These are phyloP conservation scores for Candida labiduridarum DNA, from an alignment of 1,139 yeast genomes.

Conservation along the genomic window DNA sequence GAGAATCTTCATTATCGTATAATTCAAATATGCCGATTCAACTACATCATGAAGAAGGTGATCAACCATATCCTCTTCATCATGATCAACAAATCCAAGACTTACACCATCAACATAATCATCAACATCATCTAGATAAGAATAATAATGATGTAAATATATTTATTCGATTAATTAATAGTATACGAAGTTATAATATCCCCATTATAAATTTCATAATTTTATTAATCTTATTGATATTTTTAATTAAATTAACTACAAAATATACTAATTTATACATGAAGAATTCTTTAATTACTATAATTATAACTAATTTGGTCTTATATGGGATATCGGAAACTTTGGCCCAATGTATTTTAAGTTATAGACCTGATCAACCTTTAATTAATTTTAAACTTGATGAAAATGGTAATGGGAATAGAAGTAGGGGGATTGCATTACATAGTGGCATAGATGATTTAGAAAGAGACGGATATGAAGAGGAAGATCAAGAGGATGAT, in stretches of 20 bases:
- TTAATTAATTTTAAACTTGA: constrained; percentile 23
- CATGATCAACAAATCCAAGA: neutral
- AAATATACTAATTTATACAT: constrained; percentile 67
- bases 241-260: constrained; percentile 55
- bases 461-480: constrained; percentile 21
- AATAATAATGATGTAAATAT: too few species aligned
- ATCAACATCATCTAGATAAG: too few species aligned
- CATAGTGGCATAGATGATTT: constrained; percentile 41
- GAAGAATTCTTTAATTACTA: constrained; percentile 69
- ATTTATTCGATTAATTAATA: constrained; percentile 33
- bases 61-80: constrained; percentile 3
- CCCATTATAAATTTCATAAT: constrained; percentile 60
- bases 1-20: too few species aligned
- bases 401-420: constrained; percentile 10
- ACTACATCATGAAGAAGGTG: constrained; percentile 20
- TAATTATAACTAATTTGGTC: constrained; percentile 79
- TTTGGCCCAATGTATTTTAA: constrained; percentile 72
- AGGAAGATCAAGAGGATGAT: constrained; percentile 5
- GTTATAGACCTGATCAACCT: constrained; percentile 32
- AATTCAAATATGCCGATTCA: constrained; percentile 19
- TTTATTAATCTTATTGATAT: constrained; percentile 47
- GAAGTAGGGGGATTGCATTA: constrained; percentile 23
- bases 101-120: too few species aligned
- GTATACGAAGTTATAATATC: constrained; percentile 38
- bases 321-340: constrained; percentile 89